Conservation (phyloP, 306 rosid genomes). For the Clitoria ternatea region DNA sequence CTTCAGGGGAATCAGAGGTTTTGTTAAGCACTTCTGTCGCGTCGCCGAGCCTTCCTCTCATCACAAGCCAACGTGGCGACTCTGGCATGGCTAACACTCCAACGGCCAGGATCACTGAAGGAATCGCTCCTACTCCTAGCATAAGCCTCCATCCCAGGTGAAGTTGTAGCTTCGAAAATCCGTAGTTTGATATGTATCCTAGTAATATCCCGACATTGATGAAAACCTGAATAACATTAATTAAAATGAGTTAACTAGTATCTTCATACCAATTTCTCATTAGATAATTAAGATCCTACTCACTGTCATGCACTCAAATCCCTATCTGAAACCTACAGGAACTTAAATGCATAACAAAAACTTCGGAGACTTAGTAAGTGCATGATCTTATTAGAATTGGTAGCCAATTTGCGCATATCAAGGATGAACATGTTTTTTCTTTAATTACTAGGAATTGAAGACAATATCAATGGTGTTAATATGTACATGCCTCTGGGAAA, state of each 20-base stretch:
- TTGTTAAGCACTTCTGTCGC: slow-evolving; percentile 56
- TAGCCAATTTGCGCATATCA: no score
- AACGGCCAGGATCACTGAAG: slow-evolving; percentile 44
- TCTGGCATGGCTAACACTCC: slow-evolving; percentile 78
- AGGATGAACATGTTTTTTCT: no score
- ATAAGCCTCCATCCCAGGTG: slow-evolving; percentile 73
- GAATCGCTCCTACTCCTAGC: slow-evolving; percentile 74
- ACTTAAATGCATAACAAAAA: no score
- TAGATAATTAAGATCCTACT: no score
- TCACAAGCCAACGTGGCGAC: slow-evolving; percentile 88
- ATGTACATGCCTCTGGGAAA: slow-evolving; percentile 48
- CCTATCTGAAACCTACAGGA: no score
- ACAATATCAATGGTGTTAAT: background rate
- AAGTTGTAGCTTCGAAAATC: slow-evolving; percentile 48
- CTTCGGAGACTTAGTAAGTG: no score
- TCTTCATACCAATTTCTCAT: no score
- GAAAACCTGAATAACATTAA: slow-evolving; percentile 38
- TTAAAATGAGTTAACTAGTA: no score
- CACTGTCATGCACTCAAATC: no score
- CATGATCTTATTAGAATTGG: no score
- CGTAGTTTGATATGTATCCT: slow-evolving; percentile 79
- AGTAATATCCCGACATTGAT: slow-evolving; percentile 68
- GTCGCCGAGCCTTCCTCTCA: slow-evolving; percentile 69
- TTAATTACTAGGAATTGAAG: no score
- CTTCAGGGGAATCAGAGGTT: slow-evolving; percentile 57